These are phyloP conservation scores for Globisporangium radiosum DNA, from an alignment of 352 stramenopile species.

Conservation along the genomic window DNA sequence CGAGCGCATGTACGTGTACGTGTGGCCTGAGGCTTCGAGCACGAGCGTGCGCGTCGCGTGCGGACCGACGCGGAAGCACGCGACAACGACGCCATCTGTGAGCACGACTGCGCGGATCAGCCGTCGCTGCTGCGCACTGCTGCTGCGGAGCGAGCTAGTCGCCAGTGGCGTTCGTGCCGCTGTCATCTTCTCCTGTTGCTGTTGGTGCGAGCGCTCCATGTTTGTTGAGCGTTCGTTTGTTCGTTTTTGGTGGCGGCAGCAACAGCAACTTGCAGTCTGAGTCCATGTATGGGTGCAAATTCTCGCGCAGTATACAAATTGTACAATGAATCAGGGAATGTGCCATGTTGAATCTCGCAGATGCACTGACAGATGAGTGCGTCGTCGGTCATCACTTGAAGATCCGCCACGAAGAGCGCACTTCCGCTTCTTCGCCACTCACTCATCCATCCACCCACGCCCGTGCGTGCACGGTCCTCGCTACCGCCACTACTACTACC, in stretches of 20 bases:
- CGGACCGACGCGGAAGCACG: slow-evolving; percentile 29
- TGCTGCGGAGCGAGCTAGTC: too few relatives aligned
- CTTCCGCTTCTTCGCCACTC: too few relatives aligned
- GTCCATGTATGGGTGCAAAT: background rate
- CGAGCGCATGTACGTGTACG: slow-evolving; percentile 51
- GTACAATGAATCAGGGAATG: background rate
- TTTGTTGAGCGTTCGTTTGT: too few relatives aligned
- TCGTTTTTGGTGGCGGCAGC: too few relatives aligned
- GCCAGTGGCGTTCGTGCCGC: too few relatives aligned
- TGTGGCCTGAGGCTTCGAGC: slow-evolving; percentile 47
- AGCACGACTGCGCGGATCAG: slow-evolving; percentile 42
- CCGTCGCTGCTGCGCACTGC: background rate
- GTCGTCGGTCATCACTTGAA: slow-evolving; percentile 7
- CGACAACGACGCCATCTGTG: slow-evolving; percentile 36
- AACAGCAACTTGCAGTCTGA: background rate
- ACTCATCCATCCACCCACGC: too few relatives aligned
- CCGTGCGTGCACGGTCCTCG: too few relatives aligned
- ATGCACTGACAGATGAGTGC: slow-evolving; percentile 2
- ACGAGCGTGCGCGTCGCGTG: slow-evolving; percentile 62
- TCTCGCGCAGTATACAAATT: background rate
- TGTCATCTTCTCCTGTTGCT: too few relatives aligned
- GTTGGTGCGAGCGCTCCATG: too few relatives aligned
- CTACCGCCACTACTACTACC: too few relatives aligned
- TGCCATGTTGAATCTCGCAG: background rate
- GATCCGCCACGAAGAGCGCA: background rate